A percentile compares a stretch with the other conserved stretches of the same genome.
These are phyloP conservation scores for Tothia fuscella DNA, from an alignment of 2,329 filamentous ascomycete genomes.

Conservation along the genomic window DNA sequence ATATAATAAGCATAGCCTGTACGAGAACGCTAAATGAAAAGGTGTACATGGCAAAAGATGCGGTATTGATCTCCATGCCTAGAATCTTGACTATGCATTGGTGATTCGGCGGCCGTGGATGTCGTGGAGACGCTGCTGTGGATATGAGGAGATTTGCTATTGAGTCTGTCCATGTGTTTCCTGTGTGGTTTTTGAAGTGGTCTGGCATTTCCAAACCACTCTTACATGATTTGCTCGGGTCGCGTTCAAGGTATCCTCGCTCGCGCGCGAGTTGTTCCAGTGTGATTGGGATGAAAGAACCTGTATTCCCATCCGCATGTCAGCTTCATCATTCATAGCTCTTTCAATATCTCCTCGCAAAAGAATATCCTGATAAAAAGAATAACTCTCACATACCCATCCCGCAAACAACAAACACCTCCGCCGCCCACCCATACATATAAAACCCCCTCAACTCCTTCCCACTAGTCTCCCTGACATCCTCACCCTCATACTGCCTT, in stretches of 20 bases:
- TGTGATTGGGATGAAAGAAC: slow-evolving; percentile 89
- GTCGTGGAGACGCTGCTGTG: neutral
- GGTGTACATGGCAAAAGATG: slow-evolving; percentile 96
- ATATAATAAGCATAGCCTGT: slow-evolving; percentile 84
- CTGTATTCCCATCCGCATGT: slow-evolving; percentile 60
- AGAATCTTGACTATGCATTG: slow-evolving; percentile 78
- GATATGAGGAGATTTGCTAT: too few relatives aligned
- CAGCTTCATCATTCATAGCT: too few relatives aligned
- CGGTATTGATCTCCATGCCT: slow-evolving; percentile 82
- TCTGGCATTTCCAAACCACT: slow-evolving; percentile 29
- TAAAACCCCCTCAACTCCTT: slow-evolving; percentile 94
- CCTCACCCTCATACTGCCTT: slow-evolving; percentile 65
- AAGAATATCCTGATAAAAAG: too few relatives aligned
- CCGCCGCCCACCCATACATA: slow-evolving; percentile 88
- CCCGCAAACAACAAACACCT: slow-evolving; percentile 30
- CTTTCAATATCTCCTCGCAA: slow-evolving; percentile 4
- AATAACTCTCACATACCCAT: too few relatives aligned
- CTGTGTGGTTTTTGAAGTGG: slow-evolving; percentile 7
- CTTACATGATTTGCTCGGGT: slow-evolving; percentile 64
- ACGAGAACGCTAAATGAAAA: slow-evolving; percentile 86
- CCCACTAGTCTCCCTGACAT: slow-evolving; percentile 72
- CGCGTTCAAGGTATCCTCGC: slow-evolving; percentile 73
- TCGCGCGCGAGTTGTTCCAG: slow-evolving; percentile 88
- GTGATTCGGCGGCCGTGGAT: slow-evolving; percentile 21
- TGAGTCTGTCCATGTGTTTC: slow-evolving; percentile 15